phyloP scores from a whole-genome alignment of 768 basidiomycete species.

The Hebeloma cylindrosporum region DNA sequence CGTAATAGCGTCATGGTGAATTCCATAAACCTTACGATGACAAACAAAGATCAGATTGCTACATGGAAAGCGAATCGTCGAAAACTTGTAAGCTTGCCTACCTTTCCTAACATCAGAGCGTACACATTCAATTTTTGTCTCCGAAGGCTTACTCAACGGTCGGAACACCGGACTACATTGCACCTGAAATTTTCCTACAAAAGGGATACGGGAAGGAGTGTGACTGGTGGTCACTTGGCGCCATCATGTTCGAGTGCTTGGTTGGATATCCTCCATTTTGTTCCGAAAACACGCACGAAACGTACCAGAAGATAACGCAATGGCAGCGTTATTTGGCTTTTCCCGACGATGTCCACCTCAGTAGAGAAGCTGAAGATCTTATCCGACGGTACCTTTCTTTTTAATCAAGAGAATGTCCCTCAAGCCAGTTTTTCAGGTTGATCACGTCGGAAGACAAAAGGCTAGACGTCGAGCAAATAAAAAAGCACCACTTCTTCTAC shows the following conservation, averaged over 20 bases:
- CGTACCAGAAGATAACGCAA: slow-evolving; percentile 96
- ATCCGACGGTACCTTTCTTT: slow-evolving; percentile 62
- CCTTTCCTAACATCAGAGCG: not conserved
- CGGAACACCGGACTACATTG: slow-evolving; percentile 95
- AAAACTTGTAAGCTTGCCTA: slow-evolving; percentile 68
- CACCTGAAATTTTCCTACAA: slow-evolving; percentile 94
- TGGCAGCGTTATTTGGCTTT: slow-evolving; percentile 86
- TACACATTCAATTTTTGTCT: not conserved
- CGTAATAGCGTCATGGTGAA: slow-evolving; percentile 98
- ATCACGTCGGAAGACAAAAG: slow-evolving; percentile 84
- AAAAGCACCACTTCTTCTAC: slow-evolving; percentile 89
- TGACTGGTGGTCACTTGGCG: slow-evolving; percentile 99
- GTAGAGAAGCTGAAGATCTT: slow-evolving; percentile 87
- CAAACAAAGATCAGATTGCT: slow-evolving; percentile 88
- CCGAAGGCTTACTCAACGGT: slow-evolving; percentile 99
- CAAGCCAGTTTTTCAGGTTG: slow-evolving; percentile 45
- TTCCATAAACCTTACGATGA: slow-evolving; percentile 94
- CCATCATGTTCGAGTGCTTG: slow-evolving; percentile 97
- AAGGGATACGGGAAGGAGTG: slow-evolving; percentile 98
- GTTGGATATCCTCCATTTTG: slow-evolving; percentile 98
- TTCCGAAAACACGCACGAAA: slow-evolving; percentile 93
- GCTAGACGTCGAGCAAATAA: slow-evolving; percentile 82
- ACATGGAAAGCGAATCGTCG: slow-evolving; percentile 99
- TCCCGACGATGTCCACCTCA: slow-evolving; percentile 93
- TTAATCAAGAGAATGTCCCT: not conserved